These are phyloP conservation scores for Prunus persica DNA, from an alignment of 306 rosid species.

Conservation along the genomic window Prunus_persica_NCBIv2 NC_034010.1:26738001-26738500, in stretches of 20 bases:
- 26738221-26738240: conserved; percentile 83
- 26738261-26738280: conserved; percentile 41
- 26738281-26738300: not conserved
- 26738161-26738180: conserved; percentile 65
- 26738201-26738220: conserved; percentile 63
- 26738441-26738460: conserved; percentile 16
- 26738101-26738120: conserved; percentile 43
- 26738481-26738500: conserved; percentile 54
- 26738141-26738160: conserved; percentile 80
- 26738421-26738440: conserved; percentile 74
- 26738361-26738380: conserved; percentile 54
- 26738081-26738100: conserved; percentile 48
- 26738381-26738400: conserved; percentile 22
- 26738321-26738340: conserved; percentile 49
- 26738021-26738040: conserved; percentile 49
- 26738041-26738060: conserved; percentile 76
- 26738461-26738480: conserved; percentile 28
- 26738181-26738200: conserved; percentile 58
- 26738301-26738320: conserved; percentile 24
- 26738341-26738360: conserved; percentile 54
- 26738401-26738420: conserved; percentile 47
- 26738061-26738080: conserved; percentile 59
- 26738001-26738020: conserved; percentile 54
- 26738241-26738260: conserved; percentile 75
- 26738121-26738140: conserved; percentile 49